Base-by-base conservation (phyloP, 1,139 yeast genomes). In the Geotrichum armillariae region DNA sequence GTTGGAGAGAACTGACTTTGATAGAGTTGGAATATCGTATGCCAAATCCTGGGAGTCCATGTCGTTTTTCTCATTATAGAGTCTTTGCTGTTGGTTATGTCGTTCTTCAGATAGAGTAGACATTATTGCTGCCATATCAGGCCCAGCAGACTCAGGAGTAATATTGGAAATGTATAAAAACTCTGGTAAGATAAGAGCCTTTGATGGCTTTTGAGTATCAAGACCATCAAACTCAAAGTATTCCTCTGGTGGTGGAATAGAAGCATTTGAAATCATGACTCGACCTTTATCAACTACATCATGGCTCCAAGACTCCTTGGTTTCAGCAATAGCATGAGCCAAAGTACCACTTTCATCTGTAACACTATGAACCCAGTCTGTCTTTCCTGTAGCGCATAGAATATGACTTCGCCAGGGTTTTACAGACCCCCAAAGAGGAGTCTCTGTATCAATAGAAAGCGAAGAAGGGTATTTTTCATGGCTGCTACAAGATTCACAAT, bases 351-450 rank as follows among this genome's bases (percentile, higher is more conserved):
- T 53, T 2, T 70, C 77, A 42, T 79, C 84, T 8, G 77, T 69
- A 11, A 95, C 89, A 62, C 85, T 85, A 56, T 81, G 94, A 5
- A 69, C 72, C 98, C 99, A 93, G 67, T 93, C 96, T 1, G 79
- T 66, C 59, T 83, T 82, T 12, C 94, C 95, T 0, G 97, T 89
- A 1, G 96, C 83, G 0, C 91, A 82, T 17, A 90, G 68, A 29
- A 89, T 71, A 59, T 91, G 97, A 20, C 85, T 63, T 5, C 82
- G 84, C 52, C 80, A 82, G 1, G 85, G 82, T 57, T 77, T 77
- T 0, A 95, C 82, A 2, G 90, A 74, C 51, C 85, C 82, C 80
- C 86, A 89, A 33, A 93, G 72, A 5, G 81, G 76, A 27, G 71
- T 67, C 7, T 70, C 78, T 8, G 68, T 67, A 7, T 82, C 83